Base-by-base conservation (phyloP, 163 green algal genomes). In the Scenedesmus sp. region DNA sequence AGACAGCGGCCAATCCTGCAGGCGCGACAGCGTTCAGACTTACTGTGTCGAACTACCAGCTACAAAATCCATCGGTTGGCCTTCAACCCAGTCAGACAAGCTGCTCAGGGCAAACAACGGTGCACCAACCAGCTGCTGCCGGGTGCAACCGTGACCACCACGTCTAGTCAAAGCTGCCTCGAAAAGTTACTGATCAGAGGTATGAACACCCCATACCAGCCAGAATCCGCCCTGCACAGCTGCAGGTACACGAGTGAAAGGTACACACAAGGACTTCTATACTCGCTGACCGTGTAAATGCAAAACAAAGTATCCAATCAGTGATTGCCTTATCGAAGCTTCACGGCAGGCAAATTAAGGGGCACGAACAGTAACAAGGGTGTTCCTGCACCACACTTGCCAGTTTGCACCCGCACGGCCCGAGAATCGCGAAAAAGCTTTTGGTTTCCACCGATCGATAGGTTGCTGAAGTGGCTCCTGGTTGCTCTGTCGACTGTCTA, bases 81-180 rank as follows among this genome's bases (percentile, higher is more conserved):
- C 70, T 79, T 79, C 70, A 79, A 79, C 70, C 70, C 70, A 5
- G 46, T 23, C 70, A 79, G 70, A 79, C 70, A 6, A 79, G 70
- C 70, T 79, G 70, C 70, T 79, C 70, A 79, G 70, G 70, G 70
- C 70, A 79, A 79, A 79, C 70, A 79, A 52, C 70, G 70, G 70
- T 79, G 70, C 70, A 79, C 70, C 26, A 34, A 34, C 18, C 66
- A 79, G 70, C 70, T 79, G 70, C 4, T 52, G 70, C 20, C 70
- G 46, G 20, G 70, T 79, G 70, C 67, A 77, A 77, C 67, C 67
- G 67, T 77, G 18, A 20, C 70, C 70, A 54, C 70, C 23, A 18
- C 4, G 5, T 5, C 23, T 15, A 8, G 70, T 13, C 70, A 52
- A 79, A 23, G 52, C 3, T 52, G 5, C 20, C 23, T 52, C 4